Evolutionary conservation across 148 eudicot genomes (phyloP).

Genomic region (Chenopodium quinoa): DNA sequence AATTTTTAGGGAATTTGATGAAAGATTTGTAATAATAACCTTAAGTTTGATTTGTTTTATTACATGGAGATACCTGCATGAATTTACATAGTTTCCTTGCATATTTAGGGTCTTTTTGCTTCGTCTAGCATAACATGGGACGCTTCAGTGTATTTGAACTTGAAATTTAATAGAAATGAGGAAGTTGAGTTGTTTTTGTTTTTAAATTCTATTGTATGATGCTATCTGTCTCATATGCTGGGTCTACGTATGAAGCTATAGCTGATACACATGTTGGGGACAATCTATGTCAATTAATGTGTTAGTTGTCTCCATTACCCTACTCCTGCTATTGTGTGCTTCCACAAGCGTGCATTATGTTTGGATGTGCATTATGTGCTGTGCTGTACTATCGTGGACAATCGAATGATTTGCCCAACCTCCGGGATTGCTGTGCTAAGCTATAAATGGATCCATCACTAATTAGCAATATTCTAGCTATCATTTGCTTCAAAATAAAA

Average conservation of each 20-base stretch:
- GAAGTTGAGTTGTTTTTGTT: slow-evolving; percentile 18
- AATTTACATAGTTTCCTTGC: slow-evolving; percentile 20
- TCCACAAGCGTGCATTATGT: not conserved
- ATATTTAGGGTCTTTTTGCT: slow-evolving; percentile 11
- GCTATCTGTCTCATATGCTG: not conserved
- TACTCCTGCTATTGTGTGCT: too few species aligned
- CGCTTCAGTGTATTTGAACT: slow-evolving; percentile 10
- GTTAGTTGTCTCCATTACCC: too few species aligned
- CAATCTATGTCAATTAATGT: too few species aligned
- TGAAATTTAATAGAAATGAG: not conserved
- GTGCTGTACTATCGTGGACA: too few species aligned
- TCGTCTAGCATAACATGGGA: slow-evolving; percentile 17
- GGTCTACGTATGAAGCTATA: not conserved
- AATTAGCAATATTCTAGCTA: too few species aligned
- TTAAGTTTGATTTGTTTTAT: slow-evolving; percentile 28
- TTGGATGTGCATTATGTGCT: not conserved
- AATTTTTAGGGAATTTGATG: slow-evolving; percentile 27
- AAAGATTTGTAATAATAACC: slow-evolving; percentile 28
- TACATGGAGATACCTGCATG: slow-evolving; percentile 29
- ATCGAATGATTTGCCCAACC: not conserved
- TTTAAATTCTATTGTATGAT: not conserved
- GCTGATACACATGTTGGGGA: too few species aligned
- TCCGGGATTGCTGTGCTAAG: not conserved
- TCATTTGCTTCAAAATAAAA: too few species aligned
- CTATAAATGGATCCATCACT: not conserved